Base-by-base conservation (phyloP, 192 early-diverging fungal species). In the Diversispora epigaea region DNA sequence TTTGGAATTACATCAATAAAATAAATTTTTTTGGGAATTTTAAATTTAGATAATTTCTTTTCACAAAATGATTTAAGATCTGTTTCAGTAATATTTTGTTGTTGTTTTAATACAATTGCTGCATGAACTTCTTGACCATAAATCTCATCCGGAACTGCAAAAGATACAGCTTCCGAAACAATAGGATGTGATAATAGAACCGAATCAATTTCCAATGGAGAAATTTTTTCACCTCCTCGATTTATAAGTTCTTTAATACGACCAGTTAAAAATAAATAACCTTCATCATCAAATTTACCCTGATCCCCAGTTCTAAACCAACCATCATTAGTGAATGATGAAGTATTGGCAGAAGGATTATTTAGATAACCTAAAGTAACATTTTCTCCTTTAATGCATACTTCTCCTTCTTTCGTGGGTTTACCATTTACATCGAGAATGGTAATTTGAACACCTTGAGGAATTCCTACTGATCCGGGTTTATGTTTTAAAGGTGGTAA, bases 211-310 rank as follows among this genome's bases (percentile, higher is more conserved):
- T 96, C 94, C 17, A 94, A 76, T 4, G 94, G 94, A n/a, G 91
- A 93, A 71, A 96, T 94, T 81, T 92, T 96, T 79, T 94, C 94
- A 32, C 94, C 94, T 46, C 93, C 93, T 58, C 94, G 91, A 79
- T 93, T 96, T 71, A 96, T 96, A 69, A 93, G 84, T 80, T 94
- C 94, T 86, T 96, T 94, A 80, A 93, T 93, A 54, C 94, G 89
- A 3, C 94, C 94, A 3, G 92, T 93, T 68, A 95, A 82, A 61
- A 89, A 84, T 60, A 93, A 76, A 69, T 92, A 96, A 1, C 91
- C 92, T 55, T 93, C 91, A 17, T 77, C 77, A 78, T 96, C 94
- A 17, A 90, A 71, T 73, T 89, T 90, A 55, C 92, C 93, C 80
- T 94, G 89, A 80, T 94, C 92, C 44, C 93, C 93, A 4, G 94